Evolutionary conservation across 805 yeast species (phyloP).

Genomic region (Candida succiphila): DNA sequence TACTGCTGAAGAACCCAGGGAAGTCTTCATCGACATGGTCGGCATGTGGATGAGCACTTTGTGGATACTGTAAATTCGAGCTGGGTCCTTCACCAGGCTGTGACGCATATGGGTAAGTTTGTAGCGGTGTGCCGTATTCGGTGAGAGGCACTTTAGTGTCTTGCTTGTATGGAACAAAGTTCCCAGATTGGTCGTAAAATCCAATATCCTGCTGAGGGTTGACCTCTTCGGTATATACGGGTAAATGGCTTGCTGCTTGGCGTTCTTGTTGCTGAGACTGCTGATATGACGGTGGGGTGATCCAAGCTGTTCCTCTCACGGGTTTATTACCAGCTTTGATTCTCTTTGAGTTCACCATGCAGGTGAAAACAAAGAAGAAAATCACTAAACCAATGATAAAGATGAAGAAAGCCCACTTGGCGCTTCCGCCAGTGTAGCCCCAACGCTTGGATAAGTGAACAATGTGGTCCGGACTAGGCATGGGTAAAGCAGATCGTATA

Average conservation of each 20-base stretch:
- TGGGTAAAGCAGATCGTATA: no score
- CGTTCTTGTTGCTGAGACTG: constrained; percentile 51
- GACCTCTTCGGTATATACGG: constrained; percentile 57
- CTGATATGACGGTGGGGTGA: constrained; percentile 73
- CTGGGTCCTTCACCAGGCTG: background rate
- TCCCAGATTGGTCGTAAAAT: constrained; percentile 58
- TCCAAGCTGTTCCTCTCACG: constrained; percentile 71
- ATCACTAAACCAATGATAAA: constrained; percentile 41
- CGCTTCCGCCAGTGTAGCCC: background rate
- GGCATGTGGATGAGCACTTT: constrained; percentile 5
- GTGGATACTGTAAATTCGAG: constrained; percentile 1
- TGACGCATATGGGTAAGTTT: no score
- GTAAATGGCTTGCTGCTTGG: constrained; percentile 27
- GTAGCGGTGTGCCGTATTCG: no score
- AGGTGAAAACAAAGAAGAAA: constrained; percentile 37
- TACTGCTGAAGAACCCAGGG: constrained; percentile 5
- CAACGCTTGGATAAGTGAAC: background rate
- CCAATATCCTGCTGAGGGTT: constrained; percentile 68
- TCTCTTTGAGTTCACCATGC: constrained; percentile 47
- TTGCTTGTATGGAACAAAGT: constrained; percentile 25
- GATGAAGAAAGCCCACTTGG: constrained; percentile 42
- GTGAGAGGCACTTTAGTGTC: no score
- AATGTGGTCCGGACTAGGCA: background rate
- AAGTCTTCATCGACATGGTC: constrained; percentile 7
- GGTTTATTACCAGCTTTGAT: constrained; percentile 45